phyloP scores from a whole-genome alignment of 768 basidiomycete genomes.

The Kwoniella europaea region DNA sequence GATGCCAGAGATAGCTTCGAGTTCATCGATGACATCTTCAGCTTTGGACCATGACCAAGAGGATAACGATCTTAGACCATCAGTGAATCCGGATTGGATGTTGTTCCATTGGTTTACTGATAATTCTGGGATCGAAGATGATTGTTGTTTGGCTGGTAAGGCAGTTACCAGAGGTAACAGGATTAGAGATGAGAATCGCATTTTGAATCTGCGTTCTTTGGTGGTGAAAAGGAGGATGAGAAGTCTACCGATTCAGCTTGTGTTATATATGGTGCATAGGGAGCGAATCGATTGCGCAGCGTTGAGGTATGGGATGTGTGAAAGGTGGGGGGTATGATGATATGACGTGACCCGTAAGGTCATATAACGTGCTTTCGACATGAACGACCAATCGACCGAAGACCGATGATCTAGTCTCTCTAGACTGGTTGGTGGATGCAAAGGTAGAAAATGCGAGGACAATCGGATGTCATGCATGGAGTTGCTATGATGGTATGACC shows the following conservation, averaged over 20 bases:
- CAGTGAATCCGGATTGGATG: conserved; percentile 44
- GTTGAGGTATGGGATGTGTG: conserved; percentile 1
- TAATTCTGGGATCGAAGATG: conserved; percentile 36
- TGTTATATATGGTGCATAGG: conserved; percentile 2
- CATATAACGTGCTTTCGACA: conserved; percentile 2
- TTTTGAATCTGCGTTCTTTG: conserved; percentile 1
- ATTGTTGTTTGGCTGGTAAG: conserved; percentile 18
- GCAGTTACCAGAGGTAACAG: conserved; percentile 28
- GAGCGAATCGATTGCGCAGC: conserved; percentile 20
- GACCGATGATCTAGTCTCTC: conserved; percentile 3
- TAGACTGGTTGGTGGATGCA: neutral
- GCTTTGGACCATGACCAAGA: conserved; percentile 44
- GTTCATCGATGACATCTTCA: conserved; percentile 36
- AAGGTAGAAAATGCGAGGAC: neutral
- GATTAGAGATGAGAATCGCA: conserved; percentile 27
- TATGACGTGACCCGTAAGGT: conserved; percentile 8
- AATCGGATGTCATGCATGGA: too few species aligned
- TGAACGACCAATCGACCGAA: neutral
- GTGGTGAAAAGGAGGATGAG: conserved; percentile 8
- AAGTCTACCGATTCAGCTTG: neutral
- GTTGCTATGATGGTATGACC: too few species aligned
- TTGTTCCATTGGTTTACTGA: conserved; percentile 41
- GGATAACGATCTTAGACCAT: conserved; percentile 33
- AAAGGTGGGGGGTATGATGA: conserved; percentile 5
- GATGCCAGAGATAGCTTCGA: conserved; percentile 25